phyloP scores from a whole-genome alignment of 768 basidiomycete genomes.

The Suillus placidus region DNA sequence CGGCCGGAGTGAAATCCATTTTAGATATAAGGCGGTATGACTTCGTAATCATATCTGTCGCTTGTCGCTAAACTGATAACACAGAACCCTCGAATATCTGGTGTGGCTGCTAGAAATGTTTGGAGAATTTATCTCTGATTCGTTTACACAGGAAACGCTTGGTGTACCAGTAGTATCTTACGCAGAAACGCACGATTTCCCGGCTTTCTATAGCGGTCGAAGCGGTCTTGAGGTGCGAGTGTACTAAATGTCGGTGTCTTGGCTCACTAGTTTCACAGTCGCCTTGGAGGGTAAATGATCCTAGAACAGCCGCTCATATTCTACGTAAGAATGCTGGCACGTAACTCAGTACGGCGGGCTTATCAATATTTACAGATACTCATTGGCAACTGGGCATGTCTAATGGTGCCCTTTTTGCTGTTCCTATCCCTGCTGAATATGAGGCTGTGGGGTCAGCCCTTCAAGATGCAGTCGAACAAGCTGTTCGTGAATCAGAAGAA shows the following conservation, averaged over 20 bases:
- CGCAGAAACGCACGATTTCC: conserved; percentile 77
- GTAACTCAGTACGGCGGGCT: not conserved
- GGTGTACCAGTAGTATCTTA: conserved; percentile 91
- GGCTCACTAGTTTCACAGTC: conserved; percentile 46
- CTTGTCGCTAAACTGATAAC: conserved; percentile 10
- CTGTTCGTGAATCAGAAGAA: conserved; percentile 79
- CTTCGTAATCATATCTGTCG: conserved; percentile 1
- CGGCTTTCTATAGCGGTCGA: conserved; percentile 87
- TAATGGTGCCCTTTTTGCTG: conserved; percentile 81
- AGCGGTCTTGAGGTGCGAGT: conserved; percentile 75
- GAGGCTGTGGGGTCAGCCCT: conserved; percentile 67
- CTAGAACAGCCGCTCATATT: conserved; percentile 68
- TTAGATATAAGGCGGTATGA: conserved; percentile 82
- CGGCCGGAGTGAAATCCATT: conserved; percentile 93
- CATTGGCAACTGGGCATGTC: conserved; percentile 71
- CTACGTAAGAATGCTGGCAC: conserved; percentile 53
- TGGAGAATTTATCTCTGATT: not conserved
- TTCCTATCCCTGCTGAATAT: conserved; percentile 84
- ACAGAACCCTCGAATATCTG: conserved; percentile 79
- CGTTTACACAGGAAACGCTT: conserved; percentile 75
- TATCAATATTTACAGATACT: conserved; percentile 48
- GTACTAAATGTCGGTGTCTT: conserved; percentile 1
- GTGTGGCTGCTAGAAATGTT: conserved; percentile 41
- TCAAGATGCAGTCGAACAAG: conserved; percentile 80
- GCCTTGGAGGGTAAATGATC: conserved; percentile 74